Evolutionary conservation across 352 stramenopile species (phyloP), one percentile per base, ranked within the genome.

Genomic region (Pythium utonaiense): DNA sequence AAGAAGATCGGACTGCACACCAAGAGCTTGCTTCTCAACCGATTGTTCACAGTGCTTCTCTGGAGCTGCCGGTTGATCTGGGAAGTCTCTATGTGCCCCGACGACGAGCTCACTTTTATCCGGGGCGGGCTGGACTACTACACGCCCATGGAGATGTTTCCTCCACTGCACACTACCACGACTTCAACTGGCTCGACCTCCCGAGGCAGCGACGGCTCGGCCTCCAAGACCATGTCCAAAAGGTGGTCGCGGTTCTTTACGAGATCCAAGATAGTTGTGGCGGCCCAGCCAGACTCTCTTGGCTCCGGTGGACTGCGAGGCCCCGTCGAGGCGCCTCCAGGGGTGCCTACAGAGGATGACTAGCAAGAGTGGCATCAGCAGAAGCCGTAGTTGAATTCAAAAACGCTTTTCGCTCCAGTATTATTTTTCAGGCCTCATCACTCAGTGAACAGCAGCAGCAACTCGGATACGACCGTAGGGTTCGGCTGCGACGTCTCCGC

Each of bases 141-240:
- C 33, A 77, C 68, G 16, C 71, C 73, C 2, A 69, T 82, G 28
- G 71, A 84, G 21, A 79, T 71, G n/a, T 77, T 84, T 48, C 66
- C 69, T 2, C 62, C 66, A 14, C 50, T 70, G 6, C 38, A 12
- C n/a, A n/a, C n/a, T 19, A 27, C 8, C n/a, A 45, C 38, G 17
- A 2, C 38, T 17, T 25, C n/a, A 19, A 3, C 14, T 27, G 38
- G 16, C 19, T 10, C n/a, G 1, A 19, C 25, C 38, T 27, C 38
- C 16, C 38, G n/a, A 27, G 38, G 4, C 1, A 13, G 9, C 6
- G n/a, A 45, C 17, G 2, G 17, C n/a, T 13, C n/a, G n/a, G 2
- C 38, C 2, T 2, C 38, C 38, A 25, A 45, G 38, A 13, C n/a
- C 19, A 13, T 19, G 17, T 4, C 38, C 13, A 27, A 17, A 27